Evolutionary conservation across 345 rosid genomes (phyloP).

Genomic region (Pelargonium nanum): DNA sequence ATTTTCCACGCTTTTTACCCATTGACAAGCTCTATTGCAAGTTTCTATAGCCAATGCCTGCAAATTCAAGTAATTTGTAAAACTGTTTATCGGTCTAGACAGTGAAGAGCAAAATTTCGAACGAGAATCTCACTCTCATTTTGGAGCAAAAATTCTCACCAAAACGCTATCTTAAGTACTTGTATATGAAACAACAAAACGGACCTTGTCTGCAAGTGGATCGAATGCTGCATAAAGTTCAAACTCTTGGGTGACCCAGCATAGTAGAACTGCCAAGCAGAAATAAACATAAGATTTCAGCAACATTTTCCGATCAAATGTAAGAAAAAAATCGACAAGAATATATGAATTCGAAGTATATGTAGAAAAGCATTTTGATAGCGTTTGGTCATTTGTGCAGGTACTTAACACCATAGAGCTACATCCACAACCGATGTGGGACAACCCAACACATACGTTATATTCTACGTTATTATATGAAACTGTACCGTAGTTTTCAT

Average conservation of each 20-base stretch:
- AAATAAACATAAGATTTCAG: not conserved
- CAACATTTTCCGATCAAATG: too few species aligned
- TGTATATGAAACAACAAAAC: constrained; percentile 2
- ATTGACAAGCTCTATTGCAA: constrained; percentile 81
- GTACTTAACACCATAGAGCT: too few species aligned
- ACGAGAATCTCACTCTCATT: too few species aligned
- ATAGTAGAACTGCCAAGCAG: constrained; percentile 58
- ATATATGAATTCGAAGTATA: not conserved
- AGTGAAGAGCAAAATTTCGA: too few species aligned
- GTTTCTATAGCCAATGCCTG: constrained; percentile 87
- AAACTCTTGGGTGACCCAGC: constrained; percentile 97
- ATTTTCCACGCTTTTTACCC: constrained; percentile 94
- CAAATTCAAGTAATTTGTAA: constrained; percentile 1
- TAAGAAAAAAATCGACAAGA: too few species aligned
- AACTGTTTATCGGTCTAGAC: too few species aligned
- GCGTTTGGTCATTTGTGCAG: too few species aligned
- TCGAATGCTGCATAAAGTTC: constrained; percentile 97
- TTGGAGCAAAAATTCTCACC: not conserved
- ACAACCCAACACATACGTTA: too few species aligned
- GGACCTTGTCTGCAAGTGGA: constrained; percentile 96
- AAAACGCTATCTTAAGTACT: not conserved
- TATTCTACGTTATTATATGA: too few species aligned
- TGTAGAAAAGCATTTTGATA: too few species aligned
- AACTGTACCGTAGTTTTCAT: constrained; percentile 64
- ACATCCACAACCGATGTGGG: too few species aligned